Conservation (phyloP, 139 green algal species). For the Desmodesmus armatus region DNA sequence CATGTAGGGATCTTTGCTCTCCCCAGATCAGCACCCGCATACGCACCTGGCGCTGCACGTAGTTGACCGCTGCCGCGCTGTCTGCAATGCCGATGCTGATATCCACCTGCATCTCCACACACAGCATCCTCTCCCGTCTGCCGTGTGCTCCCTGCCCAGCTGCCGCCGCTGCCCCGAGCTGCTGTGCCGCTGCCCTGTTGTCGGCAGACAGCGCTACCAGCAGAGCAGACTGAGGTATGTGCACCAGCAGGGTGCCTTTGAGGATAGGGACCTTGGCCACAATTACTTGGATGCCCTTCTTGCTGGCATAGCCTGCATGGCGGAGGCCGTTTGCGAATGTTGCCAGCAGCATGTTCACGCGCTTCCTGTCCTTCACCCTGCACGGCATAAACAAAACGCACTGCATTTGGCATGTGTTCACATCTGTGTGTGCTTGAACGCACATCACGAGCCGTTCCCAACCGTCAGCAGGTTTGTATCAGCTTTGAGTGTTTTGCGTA, state of each 20-base stretch:
- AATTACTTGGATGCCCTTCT: not conserved
- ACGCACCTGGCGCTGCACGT: conserved; percentile 53
- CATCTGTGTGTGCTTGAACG: too few relatives aligned
- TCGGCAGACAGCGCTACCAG: not conserved
- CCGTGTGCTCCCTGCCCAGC: not conserved
- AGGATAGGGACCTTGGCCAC: too few relatives aligned
- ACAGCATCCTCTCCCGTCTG: not conserved
- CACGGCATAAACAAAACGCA: too few relatives aligned
- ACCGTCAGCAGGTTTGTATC: too few relatives aligned
- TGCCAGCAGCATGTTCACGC: too few relatives aligned
- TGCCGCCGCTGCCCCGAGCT: not conserved
- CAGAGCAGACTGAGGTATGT: not conserved
- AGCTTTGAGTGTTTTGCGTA: too few relatives aligned
- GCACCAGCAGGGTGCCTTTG: not conserved
- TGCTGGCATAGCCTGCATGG: not conserved
- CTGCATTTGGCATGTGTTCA: too few relatives aligned
- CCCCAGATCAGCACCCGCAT: too few relatives aligned
- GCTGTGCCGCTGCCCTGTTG: not conserved
- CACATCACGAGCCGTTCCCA: too few relatives aligned
- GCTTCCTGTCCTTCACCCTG: too few relatives aligned
- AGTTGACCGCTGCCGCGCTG: conserved; percentile 69
- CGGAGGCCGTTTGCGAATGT: too few relatives aligned
- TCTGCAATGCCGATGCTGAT: conserved; percentile 81
- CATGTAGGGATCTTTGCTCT: too few relatives aligned
- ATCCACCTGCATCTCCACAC: conserved; percentile 61